These are phyloP conservation scores for Coemansia guatemalensis DNA, from an alignment of 192 early-diverging fungal genomes.

Conservation along the genomic window DNA sequence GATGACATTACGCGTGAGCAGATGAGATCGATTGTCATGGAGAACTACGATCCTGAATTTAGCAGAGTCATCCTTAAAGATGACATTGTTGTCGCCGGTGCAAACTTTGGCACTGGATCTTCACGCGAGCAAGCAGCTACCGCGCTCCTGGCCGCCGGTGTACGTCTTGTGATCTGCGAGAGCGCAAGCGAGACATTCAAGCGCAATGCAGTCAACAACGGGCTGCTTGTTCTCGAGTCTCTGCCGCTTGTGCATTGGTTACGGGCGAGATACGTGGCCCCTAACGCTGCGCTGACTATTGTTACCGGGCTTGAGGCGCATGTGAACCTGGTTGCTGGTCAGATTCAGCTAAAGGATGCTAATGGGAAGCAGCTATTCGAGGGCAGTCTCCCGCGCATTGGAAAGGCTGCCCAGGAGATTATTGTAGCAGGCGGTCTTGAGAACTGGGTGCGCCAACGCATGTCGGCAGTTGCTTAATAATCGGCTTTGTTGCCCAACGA, in stretches of 20 bases:
- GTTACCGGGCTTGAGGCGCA: slow-evolving; percentile 74
- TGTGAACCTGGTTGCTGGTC: slow-evolving; percentile 73
- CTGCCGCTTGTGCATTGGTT: slow-evolving; percentile 79
- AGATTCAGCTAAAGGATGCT: slow-evolving; percentile 37
- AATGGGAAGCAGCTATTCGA: slow-evolving; percentile 22
- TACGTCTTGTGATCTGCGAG: slow-evolving; percentile 84
- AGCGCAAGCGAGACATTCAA: slow-evolving; percentile 98
- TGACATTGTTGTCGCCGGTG: slow-evolving; percentile 88
- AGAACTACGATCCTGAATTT: slow-evolving; percentile 96
- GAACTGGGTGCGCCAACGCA: slow-evolving; percentile 85
- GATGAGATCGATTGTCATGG: slow-evolving; percentile 97
- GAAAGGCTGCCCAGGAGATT: slow-evolving; percentile 97
- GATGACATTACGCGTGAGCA: slow-evolving; percentile 88
- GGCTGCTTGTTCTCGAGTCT: slow-evolving; percentile 86
- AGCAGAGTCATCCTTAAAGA: slow-evolving; percentile 62
- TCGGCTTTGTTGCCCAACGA: background rate
- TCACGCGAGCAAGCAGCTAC: slow-evolving; percentile 98
- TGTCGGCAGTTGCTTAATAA: slow-evolving; percentile 31
- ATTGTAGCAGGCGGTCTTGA: slow-evolving; percentile 93
- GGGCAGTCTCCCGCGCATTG: slow-evolving; percentile 60
- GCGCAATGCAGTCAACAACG: slow-evolving; percentile 99
- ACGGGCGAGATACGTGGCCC: slow-evolving; percentile 42
- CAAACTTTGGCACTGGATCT: slow-evolving; percentile 97
- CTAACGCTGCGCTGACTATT: slow-evolving; percentile 57
- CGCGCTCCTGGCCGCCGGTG: slow-evolving; percentile 81